Base-by-base conservation (phyloP, 805 yeast genomes). In the Kazachstania psychrophila region DNA sequence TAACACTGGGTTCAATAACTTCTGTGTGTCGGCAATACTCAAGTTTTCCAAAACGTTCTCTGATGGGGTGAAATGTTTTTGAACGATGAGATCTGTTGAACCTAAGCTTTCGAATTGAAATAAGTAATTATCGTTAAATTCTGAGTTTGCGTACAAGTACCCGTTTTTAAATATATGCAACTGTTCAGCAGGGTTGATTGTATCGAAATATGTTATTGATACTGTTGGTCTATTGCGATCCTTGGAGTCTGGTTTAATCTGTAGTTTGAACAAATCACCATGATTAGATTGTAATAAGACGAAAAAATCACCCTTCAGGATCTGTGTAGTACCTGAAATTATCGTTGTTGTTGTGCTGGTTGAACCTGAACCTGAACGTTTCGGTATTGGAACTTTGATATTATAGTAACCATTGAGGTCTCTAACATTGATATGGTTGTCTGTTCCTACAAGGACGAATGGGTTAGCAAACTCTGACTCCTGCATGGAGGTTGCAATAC, bases 61-160 rank as follows among this genome's bases (percentile, higher is more conserved):
- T 9, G 1, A 44, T 56, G 4, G 67, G 60, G 5, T 56, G 52
- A 40, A 57, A 59, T 0, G 36, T 26, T 8, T 41, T 24, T 4
- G 33, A 26, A n/a, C 31, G 23, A 19, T 34, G 11, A 17, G 17
- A 18, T 3, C 61, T 62, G 25, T 60, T 1, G 69, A 77, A 1
- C 94, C 95, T 31, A 87, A 61, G 34, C 72, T 72, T 43, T 80
- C 85, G 49, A 89, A 81, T 54, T 86, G 95, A 49, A 78, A 84
- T n/a, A 83, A 63, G 14, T 64, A 56, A 48, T 79, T 83, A 49
- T 79, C 77, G 20, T 79, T 76, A 39, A 64, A 56, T 39, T 79
- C 79, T 7, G 76, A 62, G 42, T 78, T 77, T 1, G 79, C 81
- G 54, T 75, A 83, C 25, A 89, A 48, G 45, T 76, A 81, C 0